phyloP scores from a whole-genome alignment of 1,284 basidiomycete species.

The Puccinia triticina region DNA sequence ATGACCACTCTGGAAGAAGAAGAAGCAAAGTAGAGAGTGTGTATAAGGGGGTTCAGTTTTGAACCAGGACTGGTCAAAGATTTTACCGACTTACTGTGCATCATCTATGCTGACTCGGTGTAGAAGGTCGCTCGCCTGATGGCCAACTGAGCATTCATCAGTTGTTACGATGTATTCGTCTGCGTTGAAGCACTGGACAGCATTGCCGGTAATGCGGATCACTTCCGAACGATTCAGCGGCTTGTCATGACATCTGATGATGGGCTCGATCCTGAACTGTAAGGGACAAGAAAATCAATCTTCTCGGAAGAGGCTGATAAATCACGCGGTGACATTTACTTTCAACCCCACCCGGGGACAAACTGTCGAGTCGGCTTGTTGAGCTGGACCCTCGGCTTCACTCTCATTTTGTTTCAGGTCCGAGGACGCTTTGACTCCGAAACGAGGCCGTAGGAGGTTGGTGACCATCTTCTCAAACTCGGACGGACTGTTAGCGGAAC shows the following conservation, averaged over 20 bases:
- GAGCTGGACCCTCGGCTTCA: not conserved
- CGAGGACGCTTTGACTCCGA: constrained; percentile 7
- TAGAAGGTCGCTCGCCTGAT: not conserved
- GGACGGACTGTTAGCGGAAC: constrained; percentile 11
- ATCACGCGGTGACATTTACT: not conserved
- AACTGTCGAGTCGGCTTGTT: not conserved
- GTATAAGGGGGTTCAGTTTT: too few relatives aligned
- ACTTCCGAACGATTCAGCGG: constrained; percentile 37
- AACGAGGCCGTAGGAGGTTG: constrained; percentile 17
- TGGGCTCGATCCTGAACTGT: constrained; percentile 38
- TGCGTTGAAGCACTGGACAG: constrained; percentile 27
- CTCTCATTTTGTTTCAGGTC: not conserved
- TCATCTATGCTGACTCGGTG: constrained; percentile 37
- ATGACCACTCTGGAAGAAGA: constrained; percentile 27
- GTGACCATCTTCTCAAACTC: constrained; percentile 30
- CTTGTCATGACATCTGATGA: constrained; percentile 38
- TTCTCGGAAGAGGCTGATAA: not conserved
- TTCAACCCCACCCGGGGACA: constrained; percentile 17
- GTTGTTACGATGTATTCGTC: constrained; percentile 1
- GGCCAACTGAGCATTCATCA: not conserved
- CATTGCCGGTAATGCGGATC: constrained; percentile 26
- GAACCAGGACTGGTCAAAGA: not conserved
- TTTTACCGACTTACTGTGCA: constrained; percentile 17
- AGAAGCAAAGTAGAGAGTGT: not conserved
- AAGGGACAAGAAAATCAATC: not conserved